Evolutionary conservation across 2,329 filamentous ascomycete species (phyloP).

Genomic region (Colletotrichum plurivorum): DNA sequence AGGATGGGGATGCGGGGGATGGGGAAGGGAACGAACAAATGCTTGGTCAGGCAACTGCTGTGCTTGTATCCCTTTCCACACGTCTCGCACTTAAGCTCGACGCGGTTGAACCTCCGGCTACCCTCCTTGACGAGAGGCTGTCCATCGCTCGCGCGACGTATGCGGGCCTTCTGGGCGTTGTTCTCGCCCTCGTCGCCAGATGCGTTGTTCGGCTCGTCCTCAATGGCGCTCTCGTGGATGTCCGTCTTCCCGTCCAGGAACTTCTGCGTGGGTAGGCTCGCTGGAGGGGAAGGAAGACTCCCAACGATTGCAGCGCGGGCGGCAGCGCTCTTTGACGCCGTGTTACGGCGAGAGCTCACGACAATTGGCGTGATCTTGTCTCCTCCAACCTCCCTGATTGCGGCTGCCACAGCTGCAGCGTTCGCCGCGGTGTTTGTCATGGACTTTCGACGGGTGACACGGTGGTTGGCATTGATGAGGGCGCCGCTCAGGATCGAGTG

Average conservation of each 20-base stretch:
- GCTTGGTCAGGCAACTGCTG: conserved; percentile 99
- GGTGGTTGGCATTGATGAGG: conserved; percentile 86
- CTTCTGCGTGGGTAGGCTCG: conserved; percentile 75
- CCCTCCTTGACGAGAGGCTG: conserved; percentile 86
- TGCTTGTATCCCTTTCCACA: conserved; percentile 99
- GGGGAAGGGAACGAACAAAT: conserved; percentile 91
- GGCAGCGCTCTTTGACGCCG: conserved; percentile 75
- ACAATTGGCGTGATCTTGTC: conserved; percentile 70
- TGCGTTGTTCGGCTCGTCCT: conserved; percentile 75
- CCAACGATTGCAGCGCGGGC: conserved; percentile 66
- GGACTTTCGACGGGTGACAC: conserved; percentile 94
- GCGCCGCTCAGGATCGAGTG: conserved; percentile 84
- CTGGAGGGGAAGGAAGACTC: conserved; percentile 75
- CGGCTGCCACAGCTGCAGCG: conserved; percentile 81
- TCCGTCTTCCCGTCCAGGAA: conserved; percentile 66
- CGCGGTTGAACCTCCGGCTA: conserved; percentile 83
- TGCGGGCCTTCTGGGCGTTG: conserved; percentile 61
- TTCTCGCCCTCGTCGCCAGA: conserved; percentile 68
- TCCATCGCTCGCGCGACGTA: conserved; percentile 84
- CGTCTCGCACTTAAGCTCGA: conserved; percentile 95
- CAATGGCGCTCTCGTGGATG: conserved; percentile 73
- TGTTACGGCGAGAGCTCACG: conserved; percentile 73
- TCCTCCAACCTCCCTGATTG: conserved; percentile 75
- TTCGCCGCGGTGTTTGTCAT: conserved; percentile 83
- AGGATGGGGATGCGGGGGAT: conserved; percentile 56